A percentile compares a stretch with the other conserved stretches of the same genome.
Evolutionary conservation across 257 asterid species (phyloP).

Genomic region (Penstemon barbatus): DNA sequence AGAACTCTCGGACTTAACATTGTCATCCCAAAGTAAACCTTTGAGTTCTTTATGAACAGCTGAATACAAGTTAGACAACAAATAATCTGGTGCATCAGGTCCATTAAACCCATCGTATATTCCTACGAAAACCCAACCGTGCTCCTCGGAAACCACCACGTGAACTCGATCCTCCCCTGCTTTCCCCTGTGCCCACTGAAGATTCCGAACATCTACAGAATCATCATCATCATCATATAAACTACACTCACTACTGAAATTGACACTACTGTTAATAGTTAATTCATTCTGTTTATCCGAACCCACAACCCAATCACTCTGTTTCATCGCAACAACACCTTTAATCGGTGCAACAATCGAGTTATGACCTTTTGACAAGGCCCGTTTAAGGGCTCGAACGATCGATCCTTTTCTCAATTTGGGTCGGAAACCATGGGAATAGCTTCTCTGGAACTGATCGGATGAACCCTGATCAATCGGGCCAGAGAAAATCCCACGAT

Average conservation of each 20-base stretch:
- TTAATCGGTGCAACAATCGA: conserved; percentile 91
- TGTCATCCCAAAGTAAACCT: conserved; percentile 85
- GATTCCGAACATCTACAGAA: conserved; percentile 56
- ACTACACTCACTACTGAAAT: conserved; percentile 75
- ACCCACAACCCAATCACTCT: conserved; percentile 56
- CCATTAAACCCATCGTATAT: conserved; percentile 96
- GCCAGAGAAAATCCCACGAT: conserved; percentile 73
- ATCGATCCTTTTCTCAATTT: conserved; percentile 60
- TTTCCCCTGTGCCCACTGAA: conserved; percentile 99
- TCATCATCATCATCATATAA: conserved; percentile 75
- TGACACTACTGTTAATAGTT: conserved; percentile 63
- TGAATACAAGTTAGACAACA: conserved; percentile 73
- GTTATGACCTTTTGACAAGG: conserved; percentile 75
- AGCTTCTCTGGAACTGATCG: conserved; percentile 79
- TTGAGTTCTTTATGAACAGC: conserved; percentile 87
- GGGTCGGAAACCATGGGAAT: conserved; percentile 68
- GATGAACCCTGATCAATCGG: conserved; percentile 63
- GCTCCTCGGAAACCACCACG: conserved; percentile 92
- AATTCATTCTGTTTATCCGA: conserved; percentile 76
- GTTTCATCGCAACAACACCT: conserved; percentile 59
- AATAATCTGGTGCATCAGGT: conserved; percentile 90
- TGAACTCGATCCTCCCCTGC: conserved; percentile 98
- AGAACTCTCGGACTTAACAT: conserved; percentile 35
- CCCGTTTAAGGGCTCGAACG: conserved; percentile 65
- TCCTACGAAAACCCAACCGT: conserved; percentile 94